Evolutionary conservation across 2,329 filamentous ascomycete genomes (phyloP).

Genomic region (Beauveria sp.): DNA sequence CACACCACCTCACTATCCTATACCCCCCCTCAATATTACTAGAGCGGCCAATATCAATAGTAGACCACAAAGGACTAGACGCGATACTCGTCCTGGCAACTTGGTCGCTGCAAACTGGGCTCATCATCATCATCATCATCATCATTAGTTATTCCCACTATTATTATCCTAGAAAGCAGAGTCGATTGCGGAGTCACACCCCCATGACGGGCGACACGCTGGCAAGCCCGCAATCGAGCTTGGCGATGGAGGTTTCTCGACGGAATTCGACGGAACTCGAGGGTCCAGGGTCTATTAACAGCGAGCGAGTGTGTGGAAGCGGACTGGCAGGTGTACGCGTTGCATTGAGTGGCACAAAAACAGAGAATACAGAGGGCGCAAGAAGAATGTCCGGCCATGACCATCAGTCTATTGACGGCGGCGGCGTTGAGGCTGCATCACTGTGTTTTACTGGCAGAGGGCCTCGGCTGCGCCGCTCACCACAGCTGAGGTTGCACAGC

Average conservation of each 20-base stretch:
- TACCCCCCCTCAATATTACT: no score
- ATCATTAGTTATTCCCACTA: no score
- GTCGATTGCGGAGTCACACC: not conserved
- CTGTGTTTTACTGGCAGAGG: no score
- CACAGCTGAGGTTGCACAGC: not conserved
- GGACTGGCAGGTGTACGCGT: not conserved
- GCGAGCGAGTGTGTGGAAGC: not conserved
- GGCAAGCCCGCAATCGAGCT: not conserved
- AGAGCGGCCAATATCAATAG: no score
- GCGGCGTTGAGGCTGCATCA: not conserved
- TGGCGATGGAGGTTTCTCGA: not conserved
- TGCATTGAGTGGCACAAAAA: not conserved
- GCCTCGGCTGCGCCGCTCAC: not conserved
- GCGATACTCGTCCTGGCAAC: no score
- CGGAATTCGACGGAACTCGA: not conserved
- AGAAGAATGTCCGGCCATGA: not conserved
- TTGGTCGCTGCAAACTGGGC: no score
- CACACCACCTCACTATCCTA: constrained; percentile 54
- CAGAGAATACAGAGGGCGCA: not conserved
- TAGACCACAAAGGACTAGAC: no score
- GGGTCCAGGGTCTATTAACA: not conserved
- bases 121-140: no score
- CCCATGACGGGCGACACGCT: not conserved
- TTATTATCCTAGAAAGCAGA: not conserved
- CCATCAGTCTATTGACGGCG: not conserved